A percentile compares a stretch with the other conserved stretches of the same genome.
Conservation (phyloP, 2,329 filamentous ascomycete species). For the Pseudogymnoascus destructans region DNA sequence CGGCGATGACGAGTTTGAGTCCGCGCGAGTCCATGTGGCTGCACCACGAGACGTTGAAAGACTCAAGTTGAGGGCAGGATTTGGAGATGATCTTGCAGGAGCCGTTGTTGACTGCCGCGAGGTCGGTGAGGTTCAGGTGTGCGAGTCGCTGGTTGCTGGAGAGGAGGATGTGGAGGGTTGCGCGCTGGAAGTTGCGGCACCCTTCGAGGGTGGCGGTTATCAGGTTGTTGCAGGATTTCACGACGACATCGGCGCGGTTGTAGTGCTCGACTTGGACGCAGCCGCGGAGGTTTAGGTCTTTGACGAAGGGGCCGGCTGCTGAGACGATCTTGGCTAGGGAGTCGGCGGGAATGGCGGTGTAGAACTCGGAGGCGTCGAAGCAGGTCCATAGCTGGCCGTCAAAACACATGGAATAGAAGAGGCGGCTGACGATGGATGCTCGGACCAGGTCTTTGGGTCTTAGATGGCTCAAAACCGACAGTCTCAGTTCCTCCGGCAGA, state of each 20-base stretch:
- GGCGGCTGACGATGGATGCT: slow-evolving; percentile 61
- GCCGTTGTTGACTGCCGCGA: slow-evolving; percentile 66
- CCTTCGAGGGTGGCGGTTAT: slow-evolving; percentile 81
- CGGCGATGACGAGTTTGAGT: slow-evolving; percentile 56
- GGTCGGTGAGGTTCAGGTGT: slow-evolving; percentile 76
- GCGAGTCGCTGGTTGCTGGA: slow-evolving; percentile 61
- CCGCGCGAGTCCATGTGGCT: slow-evolving; percentile 69
- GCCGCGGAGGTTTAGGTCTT: slow-evolving; percentile 78
- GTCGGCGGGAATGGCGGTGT: slow-evolving; percentile 71
- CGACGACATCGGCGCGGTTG: slow-evolving; percentile 62
- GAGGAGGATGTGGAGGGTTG: slow-evolving; percentile 66
- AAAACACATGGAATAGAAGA: slow-evolving; percentile 73
- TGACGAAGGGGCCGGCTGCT: slow-evolving; percentile 76
- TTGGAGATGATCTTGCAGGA: slow-evolving; percentile 77
- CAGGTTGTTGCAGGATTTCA: slow-evolving; percentile 76
- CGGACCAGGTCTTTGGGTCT: slow-evolving; percentile 69
- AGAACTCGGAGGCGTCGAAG: slow-evolving; percentile 76
- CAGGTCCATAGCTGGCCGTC: slow-evolving; percentile 88
- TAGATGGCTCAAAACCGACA: slow-evolving; percentile 65
- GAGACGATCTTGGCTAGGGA: slow-evolving; percentile 76
- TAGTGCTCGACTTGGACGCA: slow-evolving; percentile 81
- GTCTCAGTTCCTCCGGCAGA: slow-evolving; percentile 70
- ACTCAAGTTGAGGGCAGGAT: slow-evolving; percentile 68
- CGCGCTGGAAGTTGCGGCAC: slow-evolving; percentile 68
- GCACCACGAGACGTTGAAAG: slow-evolving; percentile 88